phyloP scores from a whole-genome alignment of 2,329 filamentous ascomycete genomes.

The Atkinsonella texensis region DNA sequence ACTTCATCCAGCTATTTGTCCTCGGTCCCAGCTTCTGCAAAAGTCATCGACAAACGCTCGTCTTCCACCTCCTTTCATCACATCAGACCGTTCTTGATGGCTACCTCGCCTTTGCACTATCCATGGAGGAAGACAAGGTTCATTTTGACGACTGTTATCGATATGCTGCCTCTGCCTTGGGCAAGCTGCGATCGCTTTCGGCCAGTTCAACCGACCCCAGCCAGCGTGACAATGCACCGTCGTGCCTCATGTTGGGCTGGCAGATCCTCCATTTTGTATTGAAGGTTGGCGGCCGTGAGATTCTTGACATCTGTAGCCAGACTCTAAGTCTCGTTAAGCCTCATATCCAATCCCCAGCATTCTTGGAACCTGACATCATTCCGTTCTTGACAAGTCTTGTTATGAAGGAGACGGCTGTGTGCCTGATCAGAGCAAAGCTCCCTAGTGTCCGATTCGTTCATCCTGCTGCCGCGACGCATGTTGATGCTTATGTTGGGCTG shows the following conservation, averaged over 20 bases:
- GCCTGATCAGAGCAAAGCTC: slow-evolving; percentile 11
- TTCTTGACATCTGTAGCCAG: slow-evolving; percentile 9
- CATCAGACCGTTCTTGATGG: slow-evolving; percentile 7
- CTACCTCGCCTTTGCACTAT: slow-evolving; percentile 11
- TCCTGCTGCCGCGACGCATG: slow-evolving; percentile 5
- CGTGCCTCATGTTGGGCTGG: slow-evolving; percentile 12
- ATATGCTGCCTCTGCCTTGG: slow-evolving; percentile 11
- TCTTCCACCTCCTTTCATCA: slow-evolving; percentile 8
- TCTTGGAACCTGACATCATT: not conserved
- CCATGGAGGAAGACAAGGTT: slow-evolving; percentile 3
- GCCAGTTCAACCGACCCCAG: slow-evolving; percentile 1
- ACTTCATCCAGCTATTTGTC: slow-evolving; percentile 10
- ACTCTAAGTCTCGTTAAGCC: slow-evolving; percentile 12
- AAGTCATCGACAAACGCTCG: slow-evolving; percentile 8
- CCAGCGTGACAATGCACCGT: slow-evolving; percentile 5
- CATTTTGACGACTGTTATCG: slow-evolving; percentile 6
- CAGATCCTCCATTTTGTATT: slow-evolving; percentile 11
- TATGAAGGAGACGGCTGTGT: slow-evolving; percentile 14
- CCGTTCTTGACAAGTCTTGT: slow-evolving; percentile 11
- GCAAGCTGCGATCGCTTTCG: slow-evolving; percentile 7
- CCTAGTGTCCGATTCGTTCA: slow-evolving; percentile 13
- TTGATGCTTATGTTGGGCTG: slow-evolving; percentile 16
- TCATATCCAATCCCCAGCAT: slow-evolving; percentile 4
- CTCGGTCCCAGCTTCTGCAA: slow-evolving; percentile 13
- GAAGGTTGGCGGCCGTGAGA: slow-evolving; percentile 8